Percentiles rank a stretch among this genome's conserved stretches.
phyloP scores from a whole-genome alignment of 495 filamentous ascomycete genomes.

The Penicillium steckii region DNA sequence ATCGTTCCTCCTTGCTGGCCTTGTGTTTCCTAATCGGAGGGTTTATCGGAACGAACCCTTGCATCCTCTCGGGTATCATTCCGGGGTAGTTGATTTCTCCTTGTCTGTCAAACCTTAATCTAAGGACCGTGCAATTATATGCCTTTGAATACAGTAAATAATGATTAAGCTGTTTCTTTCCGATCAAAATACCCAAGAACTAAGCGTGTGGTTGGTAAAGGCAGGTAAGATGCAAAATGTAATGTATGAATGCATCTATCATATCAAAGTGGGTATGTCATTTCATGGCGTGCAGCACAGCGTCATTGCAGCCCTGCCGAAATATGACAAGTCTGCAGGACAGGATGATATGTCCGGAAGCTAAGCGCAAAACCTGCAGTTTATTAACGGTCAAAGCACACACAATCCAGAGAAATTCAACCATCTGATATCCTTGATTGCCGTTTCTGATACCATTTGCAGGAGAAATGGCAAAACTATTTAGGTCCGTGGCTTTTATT shows the following conservation, averaged over 20 bases:
- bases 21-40: background rate
- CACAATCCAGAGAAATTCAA: background rate
- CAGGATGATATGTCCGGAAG: constrained; percentile 8
- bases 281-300: background rate
- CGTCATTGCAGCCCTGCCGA: background rate
- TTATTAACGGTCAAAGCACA: constrained; percentile 4
- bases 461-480: constrained; percentile 1
- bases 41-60: background rate
- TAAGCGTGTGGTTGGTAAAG: too few species aligned
- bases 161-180: too few species aligned
- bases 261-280: background rate
- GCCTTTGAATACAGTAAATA: too few species aligned
- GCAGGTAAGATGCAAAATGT: background rate
- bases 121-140: background rate
- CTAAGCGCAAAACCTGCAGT: background rate
- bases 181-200: too few species aligned
- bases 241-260: background rate
- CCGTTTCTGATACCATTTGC: constrained; percentile 1
- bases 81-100: background rate
- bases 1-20: background rate
- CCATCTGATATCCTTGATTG: constrained; percentile 3
- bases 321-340: constrained; percentile 8
- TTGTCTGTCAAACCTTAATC: background rate
- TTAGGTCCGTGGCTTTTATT: constrained; percentile 4
- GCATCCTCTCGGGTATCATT: background rate